Conservation (phyloP, 108 stramenopile genomes). For the Cyclotella kingstonii region DNA sequence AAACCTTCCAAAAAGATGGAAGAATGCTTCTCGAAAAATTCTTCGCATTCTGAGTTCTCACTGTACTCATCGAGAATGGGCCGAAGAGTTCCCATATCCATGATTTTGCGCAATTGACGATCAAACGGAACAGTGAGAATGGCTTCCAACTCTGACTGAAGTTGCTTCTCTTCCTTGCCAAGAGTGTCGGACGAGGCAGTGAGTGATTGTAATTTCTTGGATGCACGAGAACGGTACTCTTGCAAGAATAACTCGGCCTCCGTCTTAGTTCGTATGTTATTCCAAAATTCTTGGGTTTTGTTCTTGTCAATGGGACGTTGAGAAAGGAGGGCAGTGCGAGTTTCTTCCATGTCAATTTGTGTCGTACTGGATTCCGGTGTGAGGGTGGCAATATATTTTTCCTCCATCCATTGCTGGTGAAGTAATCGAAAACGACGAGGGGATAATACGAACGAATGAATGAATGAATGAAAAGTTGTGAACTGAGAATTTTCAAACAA, state of each 20-base stretch:
- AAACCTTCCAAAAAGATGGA: slow-evolving; percentile 74
- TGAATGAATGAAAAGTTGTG: background rate
- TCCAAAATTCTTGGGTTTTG: slow-evolving; percentile 71
- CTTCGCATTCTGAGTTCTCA: slow-evolving; percentile 47
- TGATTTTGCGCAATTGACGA: slow-evolving; percentile 59
- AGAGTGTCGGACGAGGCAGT: background rate
- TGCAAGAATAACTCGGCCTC: slow-evolving; percentile 66
- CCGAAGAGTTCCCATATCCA: slow-evolving; percentile 73
- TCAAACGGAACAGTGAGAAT: slow-evolving; percentile 59
- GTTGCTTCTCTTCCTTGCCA: slow-evolving; percentile 20
- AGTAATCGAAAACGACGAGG: background rate
- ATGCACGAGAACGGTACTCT: slow-evolving; percentile 30
- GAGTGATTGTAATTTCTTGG: slow-evolving; percentile 29
- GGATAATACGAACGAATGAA: background rate
- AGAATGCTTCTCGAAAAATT: slow-evolving; percentile 68
- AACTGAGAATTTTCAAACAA: background rate
- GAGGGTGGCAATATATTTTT: slow-evolving; percentile 55
- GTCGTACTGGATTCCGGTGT: slow-evolving; percentile 47
- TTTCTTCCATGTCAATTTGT: slow-evolving; percentile 69
- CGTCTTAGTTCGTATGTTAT: slow-evolving; percentile 52
- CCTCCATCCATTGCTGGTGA: slow-evolving; percentile 61
- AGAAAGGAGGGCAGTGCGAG: slow-evolving; percentile 66
- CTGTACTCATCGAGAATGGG: slow-evolving; percentile 75
- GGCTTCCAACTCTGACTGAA: slow-evolving; percentile 31
- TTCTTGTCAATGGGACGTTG: slow-evolving; percentile 53